Percentiles rank a stretch among this genome's conserved stretches.
Conservation (phyloP, 2,329 filamentous ascomycete species). For the Talaromyces piceae region DNA sequence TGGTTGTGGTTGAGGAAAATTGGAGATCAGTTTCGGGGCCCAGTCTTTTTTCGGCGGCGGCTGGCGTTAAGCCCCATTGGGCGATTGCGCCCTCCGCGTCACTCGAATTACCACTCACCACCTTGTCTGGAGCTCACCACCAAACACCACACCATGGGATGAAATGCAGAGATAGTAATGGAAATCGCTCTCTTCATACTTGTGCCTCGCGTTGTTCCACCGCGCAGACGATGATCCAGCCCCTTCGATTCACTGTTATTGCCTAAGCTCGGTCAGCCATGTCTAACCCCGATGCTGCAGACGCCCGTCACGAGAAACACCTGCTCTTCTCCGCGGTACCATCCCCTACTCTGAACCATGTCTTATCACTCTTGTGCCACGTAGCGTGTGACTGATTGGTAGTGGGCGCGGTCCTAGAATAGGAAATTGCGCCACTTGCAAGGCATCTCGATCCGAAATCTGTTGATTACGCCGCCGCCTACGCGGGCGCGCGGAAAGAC, state of each 20-base stretch:
- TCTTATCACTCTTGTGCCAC: neutral
- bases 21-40: neutral
- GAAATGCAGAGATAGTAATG: neutral
- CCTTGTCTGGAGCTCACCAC: no score
- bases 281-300: conserved; percentile 17
- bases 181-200: neutral
- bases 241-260: neutral
- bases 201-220: neutral
- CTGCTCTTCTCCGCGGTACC: conserved; percentile 40
- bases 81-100: neutral
- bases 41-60: conserved; percentile 1
- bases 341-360: neutral
- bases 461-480: conserved; percentile 57
- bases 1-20: neutral
- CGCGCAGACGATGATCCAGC: conserved; percentile 3
- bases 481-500: conserved; percentile 51
- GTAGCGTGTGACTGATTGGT: neutral
- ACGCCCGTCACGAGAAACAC: conserved; percentile 37
- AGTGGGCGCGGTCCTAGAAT: conserved; percentile 48
- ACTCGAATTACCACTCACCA: no score
- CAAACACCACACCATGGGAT: no score
- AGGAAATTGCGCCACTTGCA: conserved; percentile 81
- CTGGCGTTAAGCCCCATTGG: conserved; percentile 7
- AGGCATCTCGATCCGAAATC: conserved; percentile 78
- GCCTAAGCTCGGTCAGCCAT: conserved; percentile 4